These are phyloP conservation scores for Paecilomyces niveus DNA, from an alignment of 2,329 filamentous ascomycete genomes.

Conservation along the genomic window DNA sequence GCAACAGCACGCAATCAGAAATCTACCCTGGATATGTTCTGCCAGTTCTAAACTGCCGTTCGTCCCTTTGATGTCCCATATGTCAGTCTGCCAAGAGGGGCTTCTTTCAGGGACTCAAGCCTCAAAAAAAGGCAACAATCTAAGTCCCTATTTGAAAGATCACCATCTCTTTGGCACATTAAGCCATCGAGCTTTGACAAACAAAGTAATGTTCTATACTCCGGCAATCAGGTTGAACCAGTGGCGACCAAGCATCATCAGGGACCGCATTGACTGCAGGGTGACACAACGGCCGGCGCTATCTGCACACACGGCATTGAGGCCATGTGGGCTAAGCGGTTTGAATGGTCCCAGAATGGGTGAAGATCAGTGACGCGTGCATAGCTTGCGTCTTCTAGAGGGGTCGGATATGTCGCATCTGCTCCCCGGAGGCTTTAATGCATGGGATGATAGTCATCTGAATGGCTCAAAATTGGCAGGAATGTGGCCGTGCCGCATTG, in stretches of 20 bases:
- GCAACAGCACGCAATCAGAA: not conserved
- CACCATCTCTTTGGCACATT: not conserved
- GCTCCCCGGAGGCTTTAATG: not conserved
- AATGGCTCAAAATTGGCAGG: not conserved
- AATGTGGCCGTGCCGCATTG: not conserved
- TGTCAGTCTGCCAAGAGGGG: not conserved
- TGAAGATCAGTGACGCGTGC: not conserved
- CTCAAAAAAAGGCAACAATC: not conserved
- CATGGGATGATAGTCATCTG: not conserved
- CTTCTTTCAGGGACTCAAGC: not conserved
- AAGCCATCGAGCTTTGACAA: not conserved
- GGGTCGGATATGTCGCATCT: not conserved
- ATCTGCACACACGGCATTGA: not conserved
- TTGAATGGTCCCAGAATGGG: not conserved
- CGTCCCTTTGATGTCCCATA: not conserved
- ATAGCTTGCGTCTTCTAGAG: not conserved
- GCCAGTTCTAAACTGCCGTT: not conserved
- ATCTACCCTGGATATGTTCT: not conserved
- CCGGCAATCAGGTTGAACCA: not conserved
- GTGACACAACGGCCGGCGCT: not conserved
- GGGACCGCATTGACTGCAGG: not conserved
- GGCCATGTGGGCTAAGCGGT: not conserved
- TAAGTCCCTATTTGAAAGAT: not conserved
- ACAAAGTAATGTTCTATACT: not conserved
- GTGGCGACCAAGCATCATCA: not conserved